A percentile compares a stretch with the other conserved stretches of the same genome.
These are phyloP conservation scores for Fusarium xyrophilum DNA, from an alignment of 2,329 filamentous ascomycete genomes.

Conservation along the genomic window DNA sequence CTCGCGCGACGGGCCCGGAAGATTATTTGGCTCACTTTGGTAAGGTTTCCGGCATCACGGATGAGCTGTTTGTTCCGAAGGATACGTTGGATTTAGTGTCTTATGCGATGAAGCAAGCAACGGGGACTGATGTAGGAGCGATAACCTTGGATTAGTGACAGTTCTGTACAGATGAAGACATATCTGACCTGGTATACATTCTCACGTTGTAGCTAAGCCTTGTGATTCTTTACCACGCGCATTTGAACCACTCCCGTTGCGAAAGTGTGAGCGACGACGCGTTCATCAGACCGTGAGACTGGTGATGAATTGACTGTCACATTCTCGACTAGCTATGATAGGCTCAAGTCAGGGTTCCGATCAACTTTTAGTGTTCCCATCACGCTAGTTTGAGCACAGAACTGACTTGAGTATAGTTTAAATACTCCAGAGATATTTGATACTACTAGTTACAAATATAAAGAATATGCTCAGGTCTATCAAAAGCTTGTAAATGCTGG, in stretches of 20 bases:
- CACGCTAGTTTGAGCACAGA: rapidly evolving
- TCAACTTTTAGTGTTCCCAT: rapidly evolving
- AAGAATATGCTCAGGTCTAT: rapidly evolving
- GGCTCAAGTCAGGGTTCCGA: background rate
- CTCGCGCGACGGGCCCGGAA: background rate
- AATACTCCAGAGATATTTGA: rapidly evolving
- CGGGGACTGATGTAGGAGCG: background rate
- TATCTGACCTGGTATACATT: too few species aligned
- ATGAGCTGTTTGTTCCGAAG: background rate
- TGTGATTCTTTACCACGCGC: too few species aligned
- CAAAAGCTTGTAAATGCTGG: rapidly evolving
- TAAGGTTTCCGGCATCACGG: background rate
- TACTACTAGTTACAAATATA: rapidly evolving
- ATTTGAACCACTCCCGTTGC: too few species aligned
- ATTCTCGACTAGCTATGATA: too few species aligned
- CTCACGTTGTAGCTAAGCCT: too few species aligned
- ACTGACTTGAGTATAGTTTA: too few species aligned
- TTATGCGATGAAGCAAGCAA: background rate
- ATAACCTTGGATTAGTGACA: background rate
- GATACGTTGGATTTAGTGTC: background rate
- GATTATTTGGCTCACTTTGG: background rate
- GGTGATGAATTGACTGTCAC: too few species aligned
- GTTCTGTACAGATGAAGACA: too few species aligned
- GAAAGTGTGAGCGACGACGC: too few species aligned
- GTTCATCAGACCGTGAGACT: too few species aligned